Conservation (phyloP, 441 rosid species). For the Pelargonium fulgidum region DNA sequence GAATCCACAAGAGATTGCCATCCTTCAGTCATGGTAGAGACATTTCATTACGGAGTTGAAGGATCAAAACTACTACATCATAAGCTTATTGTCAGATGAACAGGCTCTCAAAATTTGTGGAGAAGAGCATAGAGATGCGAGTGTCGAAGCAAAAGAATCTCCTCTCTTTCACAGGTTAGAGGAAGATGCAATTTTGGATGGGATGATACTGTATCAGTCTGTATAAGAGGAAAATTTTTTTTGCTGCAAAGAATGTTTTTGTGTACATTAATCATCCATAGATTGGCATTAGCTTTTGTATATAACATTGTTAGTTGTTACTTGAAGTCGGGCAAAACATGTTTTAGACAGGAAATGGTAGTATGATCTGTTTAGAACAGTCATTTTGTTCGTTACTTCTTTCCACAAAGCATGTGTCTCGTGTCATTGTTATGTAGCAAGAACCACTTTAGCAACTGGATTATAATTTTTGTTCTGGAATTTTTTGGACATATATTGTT, state of each 20-base stretch:
- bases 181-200: not conserved
- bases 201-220: conserved; percentile 5
- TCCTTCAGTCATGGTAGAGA: conserved; percentile 9
- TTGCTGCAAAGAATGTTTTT: conserved; percentile 7
- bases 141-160: not conserved
- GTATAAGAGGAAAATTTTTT: conserved; percentile 7
- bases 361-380: not conserved
- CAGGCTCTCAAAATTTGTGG: conserved; percentile 2
- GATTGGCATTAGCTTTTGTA: conserved; percentile 12
- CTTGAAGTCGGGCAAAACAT: not conserved
- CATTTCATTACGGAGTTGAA: not conserved
- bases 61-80: conserved; percentile 6
- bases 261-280: conserved; percentile 9
- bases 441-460: not conserved
- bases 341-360: conserved; percentile 8
- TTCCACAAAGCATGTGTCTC: not conserved
- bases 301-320: not conserved
- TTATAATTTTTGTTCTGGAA: not conserved
- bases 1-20: conserved; percentile 17
- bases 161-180: not conserved
- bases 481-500: too few relatives aligned
- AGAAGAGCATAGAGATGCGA: not conserved
- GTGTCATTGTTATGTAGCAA: not conserved
- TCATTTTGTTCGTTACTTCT: not conserved
- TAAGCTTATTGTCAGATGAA: conserved; percentile 12